Percentiles rank a stretch among this genome's conserved stretches.
Conservation (phyloP, 345 rosid genomes). For the Eucalyptus paniculata region DNA sequence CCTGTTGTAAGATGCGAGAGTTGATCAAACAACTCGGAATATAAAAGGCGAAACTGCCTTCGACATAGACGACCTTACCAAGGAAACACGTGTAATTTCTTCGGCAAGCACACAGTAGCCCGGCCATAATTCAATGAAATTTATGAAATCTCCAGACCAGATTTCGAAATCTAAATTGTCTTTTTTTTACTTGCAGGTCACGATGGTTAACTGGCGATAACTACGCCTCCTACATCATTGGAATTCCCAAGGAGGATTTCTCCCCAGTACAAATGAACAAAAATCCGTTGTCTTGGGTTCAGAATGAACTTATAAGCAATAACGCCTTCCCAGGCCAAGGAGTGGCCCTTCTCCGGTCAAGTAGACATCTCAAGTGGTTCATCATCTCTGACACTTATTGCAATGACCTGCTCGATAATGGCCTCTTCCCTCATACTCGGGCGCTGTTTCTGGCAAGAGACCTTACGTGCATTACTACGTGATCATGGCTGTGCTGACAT, state of each 20-base stretch:
- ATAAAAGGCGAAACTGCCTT: too few species aligned
- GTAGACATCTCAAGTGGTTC: background rate
- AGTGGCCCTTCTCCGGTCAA: background rate
- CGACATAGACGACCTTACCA: too few species aligned
- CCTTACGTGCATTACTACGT: background rate
- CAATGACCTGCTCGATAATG: background rate
- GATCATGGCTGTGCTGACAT: background rate
- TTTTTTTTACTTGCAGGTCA: background rate
- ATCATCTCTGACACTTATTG: background rate
- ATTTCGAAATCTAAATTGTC: background rate
- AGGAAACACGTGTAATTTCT: too few species aligned
- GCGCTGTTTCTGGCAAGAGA: background rate
- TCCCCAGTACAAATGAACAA: background rate
- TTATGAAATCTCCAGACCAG: background rate
- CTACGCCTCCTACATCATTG: background rate
- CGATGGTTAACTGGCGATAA: background rate
- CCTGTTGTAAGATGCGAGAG: too few species aligned
- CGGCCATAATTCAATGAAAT: too few species aligned
- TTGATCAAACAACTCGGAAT: too few species aligned
- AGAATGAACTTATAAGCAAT: background rate
- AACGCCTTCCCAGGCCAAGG: background rate
- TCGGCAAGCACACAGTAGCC: too few species aligned
- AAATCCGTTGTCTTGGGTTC: background rate
- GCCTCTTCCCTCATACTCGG: background rate
- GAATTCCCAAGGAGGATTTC: background rate